These are phyloP conservation scores for Vanrija pseudolonga DNA, from an alignment of 1,284 basidiomycete species.

Conservation along the genomic window DNA sequence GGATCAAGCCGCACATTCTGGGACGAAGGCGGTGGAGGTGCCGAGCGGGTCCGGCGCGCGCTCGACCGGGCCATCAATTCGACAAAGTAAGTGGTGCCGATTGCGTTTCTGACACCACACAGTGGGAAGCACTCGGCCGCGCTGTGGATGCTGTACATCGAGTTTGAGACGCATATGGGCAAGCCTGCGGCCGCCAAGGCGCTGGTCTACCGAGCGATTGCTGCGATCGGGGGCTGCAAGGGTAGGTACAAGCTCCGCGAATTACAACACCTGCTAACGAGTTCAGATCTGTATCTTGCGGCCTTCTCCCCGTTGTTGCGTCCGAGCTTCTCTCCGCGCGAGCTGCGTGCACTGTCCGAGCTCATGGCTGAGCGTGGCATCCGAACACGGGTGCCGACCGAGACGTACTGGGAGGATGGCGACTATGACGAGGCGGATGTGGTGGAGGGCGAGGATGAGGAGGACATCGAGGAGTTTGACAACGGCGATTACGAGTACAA, in stretches of 20 bases:
- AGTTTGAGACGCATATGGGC: constrained; percentile 71
- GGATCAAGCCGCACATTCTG: constrained; percentile 35
- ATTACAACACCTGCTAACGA: too few relatives aligned
- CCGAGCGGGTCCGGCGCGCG: constrained; percentile 39
- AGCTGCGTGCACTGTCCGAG: constrained; percentile 67
- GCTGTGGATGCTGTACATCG: constrained; percentile 75
- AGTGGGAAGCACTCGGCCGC: constrained; percentile 30
- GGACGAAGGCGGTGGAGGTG: constrained; percentile 35
- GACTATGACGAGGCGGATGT: constrained; percentile 33
- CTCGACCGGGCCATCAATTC: constrained; percentile 41
- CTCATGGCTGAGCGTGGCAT: constrained; percentile 79
- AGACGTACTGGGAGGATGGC: constrained; percentile 54
- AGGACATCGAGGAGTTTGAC: constrained; percentile 48
- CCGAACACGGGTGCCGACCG: constrained; percentile 64
- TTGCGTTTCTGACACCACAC: background rate
- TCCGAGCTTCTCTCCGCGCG: constrained; percentile 60
- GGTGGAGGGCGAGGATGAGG: constrained; percentile 30
- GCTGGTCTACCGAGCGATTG: constrained; percentile 71
- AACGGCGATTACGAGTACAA: constrained; percentile 37
- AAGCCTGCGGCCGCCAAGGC: constrained; percentile 66
- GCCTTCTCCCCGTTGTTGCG: constrained; percentile 70
- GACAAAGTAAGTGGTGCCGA: constrained; percentile 11
- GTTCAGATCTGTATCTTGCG: constrained; percentile 73
- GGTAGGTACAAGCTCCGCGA: constrained; percentile 26
- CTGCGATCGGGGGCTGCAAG: constrained; percentile 53